Evolutionary conservation across 805 yeast genomes (phyloP).

Genomic region (Candida tibetensis): DNA sequence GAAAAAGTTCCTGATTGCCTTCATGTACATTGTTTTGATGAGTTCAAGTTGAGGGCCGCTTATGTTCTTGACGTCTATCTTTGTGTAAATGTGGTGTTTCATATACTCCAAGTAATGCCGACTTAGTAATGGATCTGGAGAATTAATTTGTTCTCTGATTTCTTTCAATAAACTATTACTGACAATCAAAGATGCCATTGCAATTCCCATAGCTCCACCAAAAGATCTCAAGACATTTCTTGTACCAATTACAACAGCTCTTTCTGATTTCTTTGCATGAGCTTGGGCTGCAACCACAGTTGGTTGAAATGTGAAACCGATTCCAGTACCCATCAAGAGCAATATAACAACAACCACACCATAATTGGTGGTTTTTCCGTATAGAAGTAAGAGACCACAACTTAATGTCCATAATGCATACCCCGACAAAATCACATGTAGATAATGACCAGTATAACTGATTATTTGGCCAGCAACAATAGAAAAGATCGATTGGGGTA

Average conservation of each 20-base stretch:
- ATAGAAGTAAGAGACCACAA: slow-evolving; percentile 21
- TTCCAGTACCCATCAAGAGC: slow-evolving; percentile 19
- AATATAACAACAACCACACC: slow-evolving; percentile 24
- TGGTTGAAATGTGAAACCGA: slow-evolving; percentile 25
- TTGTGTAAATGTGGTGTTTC: slow-evolving; percentile 23
- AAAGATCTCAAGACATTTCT: slow-evolving; percentile 33
- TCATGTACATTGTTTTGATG: slow-evolving; percentile 31
- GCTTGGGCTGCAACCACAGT: slow-evolving; percentile 29
- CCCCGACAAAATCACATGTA: slow-evolving; percentile 17
- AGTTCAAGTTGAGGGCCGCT: slow-evolving; percentile 16
- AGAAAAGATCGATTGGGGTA: slow-evolving; percentile 18
- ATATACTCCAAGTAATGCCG: slow-evolving; percentile 17
- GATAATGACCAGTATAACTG: slow-evolving; percentile 18
- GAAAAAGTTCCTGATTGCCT: slow-evolving; percentile 30
- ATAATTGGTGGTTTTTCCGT: slow-evolving; percentile 17
- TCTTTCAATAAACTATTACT: slow-evolving; percentile 23
- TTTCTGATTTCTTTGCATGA: slow-evolving; percentile 26
- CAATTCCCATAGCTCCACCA: slow-evolving; percentile 35
- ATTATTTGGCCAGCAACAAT: slow-evolving; percentile 20
- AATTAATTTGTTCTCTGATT: slow-evolving; percentile 11
- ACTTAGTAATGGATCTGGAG: slow-evolving; percentile 6
- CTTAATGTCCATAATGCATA: slow-evolving; percentile 25
- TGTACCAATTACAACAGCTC: slow-evolving; percentile 34
- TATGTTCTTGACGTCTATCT: slow-evolving; percentile 21
- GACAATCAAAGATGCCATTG: slow-evolving; percentile 27